Percentiles rank a stretch among this genome's conserved stretches.
These are phyloP conservation scores for Podospora didyma DNA, from an alignment of 495 filamentous ascomycete species.

Conservation along the genomic window DNA sequence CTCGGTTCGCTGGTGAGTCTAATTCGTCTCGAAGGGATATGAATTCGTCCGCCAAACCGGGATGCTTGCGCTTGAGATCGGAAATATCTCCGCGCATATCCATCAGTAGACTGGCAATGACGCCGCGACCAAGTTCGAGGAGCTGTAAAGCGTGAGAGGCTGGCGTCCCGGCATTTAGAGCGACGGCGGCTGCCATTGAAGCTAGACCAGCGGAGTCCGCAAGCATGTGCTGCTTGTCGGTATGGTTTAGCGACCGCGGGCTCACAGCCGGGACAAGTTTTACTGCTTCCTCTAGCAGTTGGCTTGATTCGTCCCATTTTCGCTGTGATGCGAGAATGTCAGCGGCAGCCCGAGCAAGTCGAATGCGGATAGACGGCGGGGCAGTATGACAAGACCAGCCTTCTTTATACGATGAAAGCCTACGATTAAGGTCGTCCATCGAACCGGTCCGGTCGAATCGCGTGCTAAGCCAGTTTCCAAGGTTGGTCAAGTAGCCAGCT, in stretches of 20 bases:
- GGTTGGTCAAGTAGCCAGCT: no score
- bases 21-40: background rate
- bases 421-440: no score
- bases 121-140: conserved; percentile 26
- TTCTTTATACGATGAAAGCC: conserved; percentile 9
- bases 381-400: conserved; percentile 9
- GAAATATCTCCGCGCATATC: conserved; percentile 22
- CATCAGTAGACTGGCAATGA: conserved; percentile 21
- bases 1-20: background rate
- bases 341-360: conserved; percentile 1
- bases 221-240: conserved; percentile 23
- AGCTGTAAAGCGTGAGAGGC: conserved; percentile 17
- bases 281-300: conserved; percentile 8
- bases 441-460: no score
- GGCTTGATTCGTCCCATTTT: conserved; percentile 7
- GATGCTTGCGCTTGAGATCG: conserved; percentile 3
- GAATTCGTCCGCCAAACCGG: background rate
- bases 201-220: conserved; percentile 15
- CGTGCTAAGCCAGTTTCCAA: no score
- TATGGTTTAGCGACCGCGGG: conserved; percentile 13
- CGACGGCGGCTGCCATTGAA: conserved; percentile 15
- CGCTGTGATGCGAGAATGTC: background rate
- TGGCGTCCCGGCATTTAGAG: conserved; percentile 14
- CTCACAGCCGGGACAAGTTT: conserved; percentile 16
- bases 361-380: conserved; percentile 1